Evolutionary conservation across 345 rosid genomes (phyloP), one percentile per base, ranked within the genome.

Genomic region (Rhizophora apiculata): DNA sequence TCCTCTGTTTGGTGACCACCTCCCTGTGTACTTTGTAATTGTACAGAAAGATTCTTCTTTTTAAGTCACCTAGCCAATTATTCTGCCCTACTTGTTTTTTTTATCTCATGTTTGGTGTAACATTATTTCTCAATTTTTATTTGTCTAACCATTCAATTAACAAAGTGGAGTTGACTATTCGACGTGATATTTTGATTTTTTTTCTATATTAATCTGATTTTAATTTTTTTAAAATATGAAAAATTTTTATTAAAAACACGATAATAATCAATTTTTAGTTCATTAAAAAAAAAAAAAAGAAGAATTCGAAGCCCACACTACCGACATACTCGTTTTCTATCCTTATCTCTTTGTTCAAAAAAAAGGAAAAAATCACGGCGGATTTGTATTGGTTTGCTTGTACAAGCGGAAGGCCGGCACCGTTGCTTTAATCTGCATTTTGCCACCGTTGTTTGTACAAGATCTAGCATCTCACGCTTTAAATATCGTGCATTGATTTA

Each of bases 311-410:
- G 24, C 24, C 24, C 24, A 24, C 24, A 1, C 1, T 24, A 24
- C 24, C 24, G 24, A 24, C 24, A 24, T 24, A 24, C 24, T 24
- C 24, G 24, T 24, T 24, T 24, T 24, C 24, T 24, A 24, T 24
- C 24, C 24, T 24, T 24, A 24, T 24, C 24, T 24, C 24, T 24
- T 24, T 24, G 24, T 24, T 24, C 24, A 24, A 24, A 24, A 24
- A 24, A 24, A 24, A 24, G 24, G 24, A 24, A 24, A 24, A 24
- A 24, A 24, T 24, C 24, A 56, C 7, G 29, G 61, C 59, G 27
- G 63, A 63, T 64, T 36, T 67, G 67, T 32, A 29, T 53, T 34
- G 74, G 55, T 73, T 52, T 72, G 55, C 60, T 69, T 68, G 56
- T 57, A 64, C 26, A 31, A 60, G 64, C 78, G 61, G 4, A 8